Percentiles rank a stretch among this genome's conserved stretches.
Conservation (phyloP, 2,329 filamentous ascomycete species). For the Magnaporthiopsis incrustans region DNA sequence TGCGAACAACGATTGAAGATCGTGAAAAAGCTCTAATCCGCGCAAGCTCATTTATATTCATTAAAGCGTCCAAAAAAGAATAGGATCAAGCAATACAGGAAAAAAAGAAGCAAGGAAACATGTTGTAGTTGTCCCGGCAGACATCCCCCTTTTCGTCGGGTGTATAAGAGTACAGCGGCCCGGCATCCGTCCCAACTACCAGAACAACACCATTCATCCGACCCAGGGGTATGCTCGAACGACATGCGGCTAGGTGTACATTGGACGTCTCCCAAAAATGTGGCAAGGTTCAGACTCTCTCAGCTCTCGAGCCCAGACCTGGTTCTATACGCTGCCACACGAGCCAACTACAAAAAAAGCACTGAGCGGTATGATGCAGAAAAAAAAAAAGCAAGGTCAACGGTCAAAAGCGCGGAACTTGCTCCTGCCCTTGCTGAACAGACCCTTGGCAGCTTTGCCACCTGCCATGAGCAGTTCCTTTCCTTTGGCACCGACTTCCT, state of each 20-base stretch:
- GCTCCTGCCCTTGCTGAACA: slow-evolving; percentile 85
- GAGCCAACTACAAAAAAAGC: neutral
- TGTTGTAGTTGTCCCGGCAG: neutral
- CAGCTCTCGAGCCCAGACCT: neutral
- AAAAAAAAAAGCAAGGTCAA: neutral
- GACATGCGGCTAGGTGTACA: neutral
- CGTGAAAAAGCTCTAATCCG: neutral
- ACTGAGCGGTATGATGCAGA: no score
- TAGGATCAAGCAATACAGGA: neutral
- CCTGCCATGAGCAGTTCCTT: slow-evolving; percentile 85
- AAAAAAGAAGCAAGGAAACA: neutral
- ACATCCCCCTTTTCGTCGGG: neutral
- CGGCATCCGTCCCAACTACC: neutral
- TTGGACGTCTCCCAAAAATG: neutral
- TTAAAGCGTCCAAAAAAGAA: neutral
- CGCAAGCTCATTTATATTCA: neutral
- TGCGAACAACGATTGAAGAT: neutral
- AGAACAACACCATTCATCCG: neutral
- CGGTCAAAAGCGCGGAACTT: slow-evolving; percentile 50
- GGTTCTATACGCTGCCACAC: neutral
- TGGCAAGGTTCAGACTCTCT: neutral
- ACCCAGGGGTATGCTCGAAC: neutral
- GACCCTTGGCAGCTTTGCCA: slow-evolving; percentile 80
- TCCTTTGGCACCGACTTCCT: slow-evolving; percentile 70
- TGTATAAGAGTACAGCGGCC: neutral